Percentiles rank a stretch among this genome's conserved stretches.
Evolutionary conservation across 1,139 yeast genomes (phyloP).

Genomic region (Lodderomyces oxycetoniae): DNA sequence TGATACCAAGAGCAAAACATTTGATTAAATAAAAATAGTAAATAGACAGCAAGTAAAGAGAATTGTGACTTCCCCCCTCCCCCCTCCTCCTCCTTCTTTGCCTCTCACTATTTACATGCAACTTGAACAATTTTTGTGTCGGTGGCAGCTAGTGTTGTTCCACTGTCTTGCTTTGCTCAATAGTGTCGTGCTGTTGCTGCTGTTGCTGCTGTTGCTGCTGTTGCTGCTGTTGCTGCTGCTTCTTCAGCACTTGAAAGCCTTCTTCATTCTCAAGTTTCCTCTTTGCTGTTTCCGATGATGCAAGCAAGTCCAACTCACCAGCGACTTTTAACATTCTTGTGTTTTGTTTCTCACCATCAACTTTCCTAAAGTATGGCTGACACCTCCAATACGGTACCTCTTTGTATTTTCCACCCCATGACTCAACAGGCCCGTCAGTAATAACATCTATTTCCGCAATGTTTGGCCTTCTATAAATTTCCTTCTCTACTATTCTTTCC

Average conservation of each 20-base stretch:
- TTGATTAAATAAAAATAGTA: too few species aligned
- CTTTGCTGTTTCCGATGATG: conserved; percentile 6
- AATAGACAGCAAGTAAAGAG: too few species aligned
- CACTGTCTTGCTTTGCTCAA: too few species aligned
- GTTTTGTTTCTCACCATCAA: conserved; percentile 58
- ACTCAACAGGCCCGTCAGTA: conserved; percentile 48
- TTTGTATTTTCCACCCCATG: conserved; percentile 80
- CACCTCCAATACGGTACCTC: conserved; percentile 95
- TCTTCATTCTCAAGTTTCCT: conserved; percentile 1
- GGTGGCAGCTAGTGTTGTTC: too few species aligned
- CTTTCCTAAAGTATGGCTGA: conserved; percentile 90
- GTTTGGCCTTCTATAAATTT: conserved; percentile 44
- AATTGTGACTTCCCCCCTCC: too few species aligned
- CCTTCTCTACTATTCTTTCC: conserved; percentile 54
- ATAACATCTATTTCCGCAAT: conserved; percentile 49
- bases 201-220: too few species aligned
- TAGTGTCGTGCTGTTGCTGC: too few species aligned
- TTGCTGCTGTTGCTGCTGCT: too few species aligned
- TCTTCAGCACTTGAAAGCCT: too few species aligned
- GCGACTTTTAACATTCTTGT: conserved; percentile 40
- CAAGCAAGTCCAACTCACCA: conserved; percentile 18
- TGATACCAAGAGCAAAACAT: conserved; percentile 20
- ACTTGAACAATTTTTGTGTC: too few species aligned
- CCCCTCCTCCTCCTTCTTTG: too few species aligned
- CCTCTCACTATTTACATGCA: too few species aligned